Base-by-base conservation (phyloP, 2,329 filamentous ascomycete genomes). In the Aspergillus sp. region DNA sequence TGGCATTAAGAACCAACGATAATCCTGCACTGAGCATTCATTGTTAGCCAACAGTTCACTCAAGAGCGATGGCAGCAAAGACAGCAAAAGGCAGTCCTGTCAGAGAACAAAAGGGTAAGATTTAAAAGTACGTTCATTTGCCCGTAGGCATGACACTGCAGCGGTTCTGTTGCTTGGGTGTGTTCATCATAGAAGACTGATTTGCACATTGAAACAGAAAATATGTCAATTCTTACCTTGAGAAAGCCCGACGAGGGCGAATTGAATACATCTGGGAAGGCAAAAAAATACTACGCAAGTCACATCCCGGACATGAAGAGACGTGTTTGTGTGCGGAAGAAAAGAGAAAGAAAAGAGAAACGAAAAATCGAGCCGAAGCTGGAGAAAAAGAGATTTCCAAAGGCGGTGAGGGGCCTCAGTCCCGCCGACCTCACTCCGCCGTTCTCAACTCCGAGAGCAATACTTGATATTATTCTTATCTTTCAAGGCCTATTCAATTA, bases 121-220 rank as follows among this genome's bases (percentile, higher is more conserved):
- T 39, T 39, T 39, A 7, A 17, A 37, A 20, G 37, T 65, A 51
- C 55, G 60, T 62, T 69, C 81, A 73, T 68, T 70, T 39, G 37
- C 37, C 37, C 10, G 22, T 12, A 12, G 37, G 71, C 72, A 74
- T 83, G 79, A 81, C 30, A 79, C 78, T 79, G 81, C 81, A 84
- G 81, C 81, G 81, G 81, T 84, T 84, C 81, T 83, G 72, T 55
- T 37, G 51, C 56, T 53, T 55, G 53, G 17, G 10, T 59, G 52
- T 64, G 65, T 64, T 75, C 72, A 74, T 75, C 73, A 71, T 68
- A 45, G 49, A 52, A 15, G 37, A 57, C 43, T 41, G 43, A 43
- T 47, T 42, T 43, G 33, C 22, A 30, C 13, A 25, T 41, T 46
- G 53, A n/a, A 27, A 43, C 39, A 47, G 43, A 43, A 43, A 27